phyloP scores from a whole-genome alignment of 2,329 filamentous ascomycete species.

The Samsoniella hepiali region DNA sequence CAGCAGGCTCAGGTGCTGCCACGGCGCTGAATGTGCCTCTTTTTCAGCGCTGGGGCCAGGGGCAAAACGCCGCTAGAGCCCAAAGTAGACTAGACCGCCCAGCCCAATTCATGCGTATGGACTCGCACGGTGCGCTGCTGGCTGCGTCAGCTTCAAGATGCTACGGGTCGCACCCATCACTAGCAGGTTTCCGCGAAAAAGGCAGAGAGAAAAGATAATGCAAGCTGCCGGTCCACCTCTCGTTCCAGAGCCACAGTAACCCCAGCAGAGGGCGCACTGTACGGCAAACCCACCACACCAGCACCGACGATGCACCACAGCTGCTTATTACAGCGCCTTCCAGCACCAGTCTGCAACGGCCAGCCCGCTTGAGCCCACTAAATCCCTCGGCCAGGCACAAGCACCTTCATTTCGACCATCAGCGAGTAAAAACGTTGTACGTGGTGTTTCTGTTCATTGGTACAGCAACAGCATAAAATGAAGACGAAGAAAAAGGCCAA shows the following conservation, averaged over 20 bases:
- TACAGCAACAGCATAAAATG: background rate
- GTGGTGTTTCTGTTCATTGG: background rate
- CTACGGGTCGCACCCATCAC: background rate
- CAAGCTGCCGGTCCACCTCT: background rate
- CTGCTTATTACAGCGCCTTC: background rate
- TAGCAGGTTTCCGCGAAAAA: background rate
- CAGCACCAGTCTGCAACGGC: conserved; percentile 6
- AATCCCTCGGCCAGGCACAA: background rate
- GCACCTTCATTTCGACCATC: background rate
- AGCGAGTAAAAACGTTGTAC: conserved; percentile 2
- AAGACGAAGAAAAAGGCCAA: background rate
- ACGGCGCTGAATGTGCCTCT: background rate
- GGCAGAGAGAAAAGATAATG: background rate
- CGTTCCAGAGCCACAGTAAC: conserved; percentile 14
- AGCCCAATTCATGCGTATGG: background rate
- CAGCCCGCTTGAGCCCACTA: background rate
- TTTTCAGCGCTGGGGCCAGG: conserved; percentile 9
- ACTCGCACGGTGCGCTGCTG: background rate
- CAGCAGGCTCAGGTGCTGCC: conserved; percentile 6
- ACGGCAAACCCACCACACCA: background rate
- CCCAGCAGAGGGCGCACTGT: background rate
- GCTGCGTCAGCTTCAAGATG: conserved; percentile 12
- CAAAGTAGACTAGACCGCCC: background rate
- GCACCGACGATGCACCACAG: background rate
- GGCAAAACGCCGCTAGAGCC: background rate